A percentile compares a stretch with the other conserved stretches of the same genome.
Conservation (phyloP, 1,139 yeast genomes). For the Taphrina deformans region DNA sequence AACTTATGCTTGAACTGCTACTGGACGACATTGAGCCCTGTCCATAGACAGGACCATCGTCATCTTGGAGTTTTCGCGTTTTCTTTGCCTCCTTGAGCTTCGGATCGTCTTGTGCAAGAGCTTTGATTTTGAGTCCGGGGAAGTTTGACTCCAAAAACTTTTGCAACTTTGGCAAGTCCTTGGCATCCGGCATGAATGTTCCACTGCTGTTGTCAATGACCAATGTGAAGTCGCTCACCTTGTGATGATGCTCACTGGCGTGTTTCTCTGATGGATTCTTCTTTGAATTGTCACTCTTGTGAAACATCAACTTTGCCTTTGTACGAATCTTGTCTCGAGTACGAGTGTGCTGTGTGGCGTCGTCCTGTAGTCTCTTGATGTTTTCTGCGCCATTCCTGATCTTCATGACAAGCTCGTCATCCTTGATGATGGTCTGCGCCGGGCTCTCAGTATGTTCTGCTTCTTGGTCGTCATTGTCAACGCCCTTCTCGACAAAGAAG, state of each 20-base stretch:
- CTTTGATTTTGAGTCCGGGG: slow-evolving; percentile 19
- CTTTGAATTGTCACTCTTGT: background rate
- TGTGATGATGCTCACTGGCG: slow-evolving; percentile 18
- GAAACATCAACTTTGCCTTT: slow-evolving; percentile 6
- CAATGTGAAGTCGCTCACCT: slow-evolving; percentile 28
- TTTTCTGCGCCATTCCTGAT: slow-evolving; percentile 13
- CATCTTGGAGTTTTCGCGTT: slow-evolving; percentile 12
- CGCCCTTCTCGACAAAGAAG: slow-evolving; percentile 20
- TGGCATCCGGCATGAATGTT: slow-evolving; percentile 31
- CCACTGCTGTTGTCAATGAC: slow-evolving; percentile 33
- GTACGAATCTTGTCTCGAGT: slow-evolving; percentile 5
- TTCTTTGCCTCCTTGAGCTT: slow-evolving; percentile 19
- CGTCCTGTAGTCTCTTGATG: slow-evolving; percentile 2
- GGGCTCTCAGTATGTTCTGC: slow-evolving; percentile 8
- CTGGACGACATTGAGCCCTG: slow-evolving; percentile 15
- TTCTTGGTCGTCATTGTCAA: background rate
- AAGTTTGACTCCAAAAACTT: slow-evolving; percentile 21
- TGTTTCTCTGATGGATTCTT: background rate
- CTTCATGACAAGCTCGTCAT: slow-evolving; percentile 10
- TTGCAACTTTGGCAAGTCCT: slow-evolving; percentile 13
- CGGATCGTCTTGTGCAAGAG: slow-evolving; percentile 25
- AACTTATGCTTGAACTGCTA: slow-evolving; percentile 10
- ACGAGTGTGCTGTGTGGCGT: background rate
- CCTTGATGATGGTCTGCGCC: slow-evolving; percentile 30
- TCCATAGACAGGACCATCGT: slow-evolving; percentile 13